Conservation (phyloP, 23 red algal species). For the Agarophyton chilense region DNA sequence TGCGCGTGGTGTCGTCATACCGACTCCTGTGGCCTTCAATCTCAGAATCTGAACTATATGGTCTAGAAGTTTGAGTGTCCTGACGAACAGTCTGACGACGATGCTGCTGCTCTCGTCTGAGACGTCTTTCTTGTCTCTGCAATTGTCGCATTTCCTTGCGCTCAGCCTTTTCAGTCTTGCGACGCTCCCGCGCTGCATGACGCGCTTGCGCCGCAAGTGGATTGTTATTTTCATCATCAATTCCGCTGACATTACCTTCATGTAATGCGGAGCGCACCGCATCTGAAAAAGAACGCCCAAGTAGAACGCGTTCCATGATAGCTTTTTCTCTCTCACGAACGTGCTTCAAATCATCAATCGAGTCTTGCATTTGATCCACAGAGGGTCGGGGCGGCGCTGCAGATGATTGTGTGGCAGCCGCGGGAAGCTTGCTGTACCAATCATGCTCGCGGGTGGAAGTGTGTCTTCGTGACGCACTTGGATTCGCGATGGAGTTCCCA, state of each 20-base stretch:
- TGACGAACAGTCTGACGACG: not conserved
- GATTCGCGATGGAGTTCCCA: constrained; percentile 27
- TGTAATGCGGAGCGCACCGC: constrained; percentile 47
- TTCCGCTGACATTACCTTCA: constrained; percentile 34
- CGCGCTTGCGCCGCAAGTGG: not conserved
- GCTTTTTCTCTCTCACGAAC: constrained; percentile 46
- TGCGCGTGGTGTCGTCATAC: constrained; percentile 33
- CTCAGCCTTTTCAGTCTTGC: constrained; percentile 50
- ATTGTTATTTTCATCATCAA: constrained; percentile 32
- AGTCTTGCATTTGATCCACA: not conserved
- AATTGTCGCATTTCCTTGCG: constrained; percentile 42
- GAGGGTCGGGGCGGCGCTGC: not conserved
- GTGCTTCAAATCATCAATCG: constrained; percentile 12
- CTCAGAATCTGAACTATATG: constrained; percentile 44
- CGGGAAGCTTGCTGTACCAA: constrained; percentile 50
- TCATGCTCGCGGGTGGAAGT: not conserved
- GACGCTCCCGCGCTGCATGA: not conserved
- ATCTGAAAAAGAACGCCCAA: constrained; percentile 58
- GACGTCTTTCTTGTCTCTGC: constrained; percentile 1
- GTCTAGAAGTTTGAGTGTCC: constrained; percentile 3
- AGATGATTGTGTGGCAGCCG: not conserved
- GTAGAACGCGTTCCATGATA: constrained; percentile 46
- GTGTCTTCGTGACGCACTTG: not conserved
- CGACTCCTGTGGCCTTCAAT: constrained; percentile 38
- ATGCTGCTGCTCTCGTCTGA: constrained; percentile 22